Percentiles rank a stretch among this genome's conserved stretches.
Evolutionary conservation across 2,329 filamentous ascomycete genomes (phyloP).

Genomic region (Apiospora hydei): DNA sequence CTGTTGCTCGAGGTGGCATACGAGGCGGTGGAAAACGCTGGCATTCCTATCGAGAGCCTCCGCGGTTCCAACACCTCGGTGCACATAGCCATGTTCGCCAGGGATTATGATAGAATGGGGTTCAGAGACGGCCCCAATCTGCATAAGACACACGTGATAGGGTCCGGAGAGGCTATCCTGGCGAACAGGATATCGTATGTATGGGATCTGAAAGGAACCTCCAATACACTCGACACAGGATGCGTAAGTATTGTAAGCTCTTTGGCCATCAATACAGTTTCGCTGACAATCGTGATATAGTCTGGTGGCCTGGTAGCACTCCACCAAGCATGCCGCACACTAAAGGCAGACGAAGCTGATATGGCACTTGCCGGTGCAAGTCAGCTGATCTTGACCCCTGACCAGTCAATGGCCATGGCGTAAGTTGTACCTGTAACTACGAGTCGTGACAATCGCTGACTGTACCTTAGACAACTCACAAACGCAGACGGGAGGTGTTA

Average conservation of each 20-base stretch:
- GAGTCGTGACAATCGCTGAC: background rate
- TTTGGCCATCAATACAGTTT: too few species aligned
- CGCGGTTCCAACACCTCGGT: conserved; percentile 29
- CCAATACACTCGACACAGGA: conserved; percentile 26
- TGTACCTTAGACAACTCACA: conserved; percentile 1
- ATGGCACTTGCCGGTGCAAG: background rate
- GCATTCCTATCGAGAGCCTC: conserved; percentile 28
- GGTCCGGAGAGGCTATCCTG: conserved; percentile 25
- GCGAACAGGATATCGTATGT: conserved; percentile 26
- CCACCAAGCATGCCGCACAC: conserved; percentile 24
- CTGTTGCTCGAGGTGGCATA: conserved; percentile 43
- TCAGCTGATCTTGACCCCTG: background rate
- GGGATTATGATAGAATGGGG: conserved; percentile 34
- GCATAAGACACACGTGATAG: conserved; percentile 23
- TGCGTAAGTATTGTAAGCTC: conserved; percentile 21
- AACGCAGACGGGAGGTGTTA: conserved; percentile 32
- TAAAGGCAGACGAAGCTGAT: conserved; percentile 15
- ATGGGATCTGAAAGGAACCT: conserved; percentile 24
- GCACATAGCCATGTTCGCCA: conserved; percentile 38
- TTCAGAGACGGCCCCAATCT: background rate
- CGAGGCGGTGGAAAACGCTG: conserved; percentile 37
- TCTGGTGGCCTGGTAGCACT: conserved; percentile 26
- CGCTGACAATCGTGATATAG: background rate
- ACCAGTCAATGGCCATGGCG: background rate
- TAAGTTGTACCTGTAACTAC: background rate